Evolutionary conservation across 2,329 filamentous ascomycete species (phyloP).

Genomic region (Penicillium sp.): DNA sequence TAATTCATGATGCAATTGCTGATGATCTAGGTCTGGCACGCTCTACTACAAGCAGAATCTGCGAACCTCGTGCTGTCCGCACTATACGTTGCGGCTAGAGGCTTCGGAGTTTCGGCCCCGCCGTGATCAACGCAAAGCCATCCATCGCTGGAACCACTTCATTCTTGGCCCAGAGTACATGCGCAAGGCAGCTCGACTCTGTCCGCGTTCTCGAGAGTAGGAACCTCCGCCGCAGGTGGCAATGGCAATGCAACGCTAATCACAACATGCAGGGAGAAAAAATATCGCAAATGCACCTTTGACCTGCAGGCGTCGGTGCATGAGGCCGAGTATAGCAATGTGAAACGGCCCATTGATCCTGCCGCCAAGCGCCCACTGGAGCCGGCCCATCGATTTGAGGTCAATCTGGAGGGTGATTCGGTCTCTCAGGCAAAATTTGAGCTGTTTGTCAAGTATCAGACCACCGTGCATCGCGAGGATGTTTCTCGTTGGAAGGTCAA

Average conservation of each 20-base stretch:
- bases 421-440: conserved; percentile 46
- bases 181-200: conserved; percentile 41
- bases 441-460: conserved; percentile 46
- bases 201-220: conserved; percentile 42
- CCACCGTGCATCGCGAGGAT: conserved; percentile 43
- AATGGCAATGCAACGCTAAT: conserved; percentile 6
- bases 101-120: conserved; percentile 40
- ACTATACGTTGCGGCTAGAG: conserved; percentile 55
- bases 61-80: conserved; percentile 77
- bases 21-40: conserved; percentile 39
- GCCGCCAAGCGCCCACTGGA: conserved; percentile 42
- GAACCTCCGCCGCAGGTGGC: conserved; percentile 12
- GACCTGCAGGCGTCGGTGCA: conserved; percentile 41
- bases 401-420: conserved; percentile 44
- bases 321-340: conserved; percentile 40
- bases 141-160: conserved; percentile 47
- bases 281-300: conserved; percentile 39
- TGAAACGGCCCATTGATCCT: conserved; percentile 43
- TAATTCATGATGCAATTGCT: neutral
- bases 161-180: conserved; percentile 46
- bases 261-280: conserved; percentile 38
- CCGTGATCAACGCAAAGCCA: conserved; percentile 44
- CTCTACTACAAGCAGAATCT: conserved; percentile 53
- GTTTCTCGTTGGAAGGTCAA: conserved; percentile 40
- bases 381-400: conserved; percentile 46